Evolutionary conservation across 2,329 filamentous ascomycete genomes (phyloP), one percentile per base, ranked within the genome.

Genomic region (Aspergillus luchuensis): DNA sequence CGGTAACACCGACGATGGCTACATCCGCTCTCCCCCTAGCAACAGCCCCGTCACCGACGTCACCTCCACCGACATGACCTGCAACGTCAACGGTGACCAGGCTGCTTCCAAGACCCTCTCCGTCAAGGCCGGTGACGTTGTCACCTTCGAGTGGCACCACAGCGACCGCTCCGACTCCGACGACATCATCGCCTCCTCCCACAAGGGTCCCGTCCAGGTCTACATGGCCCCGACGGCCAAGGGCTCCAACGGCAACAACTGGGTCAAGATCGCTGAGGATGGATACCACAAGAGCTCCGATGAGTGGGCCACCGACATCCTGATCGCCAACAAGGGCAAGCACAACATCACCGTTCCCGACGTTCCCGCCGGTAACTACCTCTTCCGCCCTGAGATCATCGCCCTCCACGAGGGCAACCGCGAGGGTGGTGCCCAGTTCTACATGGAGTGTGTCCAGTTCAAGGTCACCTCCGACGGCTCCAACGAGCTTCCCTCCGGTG

Each of bases 61-160:
- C 38, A 67, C 63, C 60, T 67, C 63, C 6, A 56, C 55, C 23
- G 65, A 67, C 65, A 60, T 68, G 57, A 67, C 64, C 48, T 68
- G 66, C 61, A 68, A 68, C 51, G 63, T 68, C 49, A 64, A 63
- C 60, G 65, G 65, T 38, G 56, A 56, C 52, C 50, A 53, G 8
- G 53, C 64, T 7, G 58, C 63, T 17, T 61, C 66, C 1, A 62
- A 66, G 54, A 67, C 65, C 49, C 58, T 68, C 8, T 52, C 60
- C 15, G 65, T 67, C 59, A 61, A 62, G 58, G 55, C 61, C 21
- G 66, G 66, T 13, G 66, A 68, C 63, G 65, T 66, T 60, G 33
- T 68, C 57, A 68, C 66, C 57, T 68, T 68, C 45, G 66, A 68
- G 57, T 68, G 66, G 66, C 66, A 68, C 65, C 66, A 68, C 63